phyloP scores from a whole-genome alignment of 768 basidiomycete genomes.

The Tylopilus balloui region DNA sequence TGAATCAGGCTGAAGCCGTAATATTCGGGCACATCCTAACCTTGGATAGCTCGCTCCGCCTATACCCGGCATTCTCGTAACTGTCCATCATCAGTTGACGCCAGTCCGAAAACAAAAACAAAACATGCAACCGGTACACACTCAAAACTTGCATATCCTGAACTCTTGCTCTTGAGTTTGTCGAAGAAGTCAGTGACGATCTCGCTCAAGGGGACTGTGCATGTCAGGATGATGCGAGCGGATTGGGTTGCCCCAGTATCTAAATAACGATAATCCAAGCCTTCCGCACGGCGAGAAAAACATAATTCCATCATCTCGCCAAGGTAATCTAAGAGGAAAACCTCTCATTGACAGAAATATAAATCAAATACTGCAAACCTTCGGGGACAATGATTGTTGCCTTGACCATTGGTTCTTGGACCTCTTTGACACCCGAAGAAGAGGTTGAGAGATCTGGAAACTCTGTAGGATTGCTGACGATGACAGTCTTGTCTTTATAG shows the following conservation, averaged over 20 bases:
- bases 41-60: conserved; percentile 76
- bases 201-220: conserved; percentile 82
- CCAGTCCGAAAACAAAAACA: not conserved
- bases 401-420: conserved; percentile 91
- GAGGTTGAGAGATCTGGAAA: conserved; percentile 81
- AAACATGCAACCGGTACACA: conserved; percentile 36
- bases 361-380: conserved; percentile 42
- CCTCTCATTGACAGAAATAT: not conserved
- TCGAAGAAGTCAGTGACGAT: conserved; percentile 96
- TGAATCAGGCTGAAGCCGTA: not conserved
- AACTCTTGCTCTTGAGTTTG: conserved; percentile 87
- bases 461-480: conserved; percentile 90
- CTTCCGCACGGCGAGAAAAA: conserved; percentile 76
- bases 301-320: conserved; percentile 97
- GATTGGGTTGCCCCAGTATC: conserved; percentile 43
- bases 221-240: conserved; percentile 75
- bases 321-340: conserved; percentile 62
- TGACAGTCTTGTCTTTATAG: conserved; percentile 56
- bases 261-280: conserved; percentile 80
- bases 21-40: conserved; percentile 35
- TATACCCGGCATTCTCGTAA: conserved; percentile 93
- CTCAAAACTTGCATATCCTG: conserved; percentile 92
- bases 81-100: conserved; percentile 38
- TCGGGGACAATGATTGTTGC: conserved; percentile 94
- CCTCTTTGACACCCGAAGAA: conserved; percentile 56